Evolutionary conservation across 1,139 yeast genomes (phyloP).

Genomic region (Yamadazyma kanchanaburiensis): DNA sequence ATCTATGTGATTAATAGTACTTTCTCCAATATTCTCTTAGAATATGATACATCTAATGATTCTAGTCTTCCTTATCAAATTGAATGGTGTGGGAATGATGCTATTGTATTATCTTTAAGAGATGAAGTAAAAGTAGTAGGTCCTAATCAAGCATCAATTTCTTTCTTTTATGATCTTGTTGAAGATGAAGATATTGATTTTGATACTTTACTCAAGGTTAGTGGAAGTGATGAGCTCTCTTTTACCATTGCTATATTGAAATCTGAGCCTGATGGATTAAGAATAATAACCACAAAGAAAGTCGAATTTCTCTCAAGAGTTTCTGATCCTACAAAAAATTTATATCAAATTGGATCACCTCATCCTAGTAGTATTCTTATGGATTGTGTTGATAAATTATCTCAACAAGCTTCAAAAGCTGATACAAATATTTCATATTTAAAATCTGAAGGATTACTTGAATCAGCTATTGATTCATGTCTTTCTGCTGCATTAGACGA

Average conservation of each 20-base stretch:
- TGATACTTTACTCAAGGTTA: slow-evolving; percentile 24
- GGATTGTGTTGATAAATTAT: slow-evolving; percentile 76
- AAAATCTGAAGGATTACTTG: slow-evolving; percentile 51
- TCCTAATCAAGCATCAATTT: slow-evolving; percentile 60
- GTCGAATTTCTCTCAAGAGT: slow-evolving; percentile 71
- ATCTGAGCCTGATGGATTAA: slow-evolving; percentile 70
- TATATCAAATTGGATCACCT: slow-evolving; percentile 80
- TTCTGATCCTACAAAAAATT: slow-evolving; percentile 50
- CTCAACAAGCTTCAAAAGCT: slow-evolving; percentile 74
- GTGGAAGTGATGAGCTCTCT: slow-evolving; percentile 21
- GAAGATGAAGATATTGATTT: slow-evolving; percentile 32
- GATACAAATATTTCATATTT: slow-evolving; percentile 66
- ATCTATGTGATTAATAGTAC: slow-evolving; percentile 53
- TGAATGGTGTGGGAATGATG: slow-evolving; percentile 87
- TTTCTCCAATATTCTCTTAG: slow-evolving; percentile 52
- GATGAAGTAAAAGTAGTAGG: slow-evolving; percentile 73
- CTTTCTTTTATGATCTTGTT: slow-evolving; percentile 40
- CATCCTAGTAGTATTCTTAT: slow-evolving; percentile 78
- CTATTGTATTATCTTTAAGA: slow-evolving; percentile 56
- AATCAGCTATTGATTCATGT: slow-evolving; percentile 67
- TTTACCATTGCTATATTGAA: slow-evolving; percentile 36
- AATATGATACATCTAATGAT: slow-evolving; percentile 41
- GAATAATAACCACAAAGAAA: slow-evolving; percentile 54
- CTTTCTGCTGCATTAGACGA: slow-evolving; percentile 76
- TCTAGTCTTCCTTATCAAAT: slow-evolving; percentile 41